A percentile compares a stretch with the other conserved stretches of the same genome.
Evolutionary conservation across 73 alveolate genomes (phyloP).

Genomic region (Paramecium bursaria): DNA sequence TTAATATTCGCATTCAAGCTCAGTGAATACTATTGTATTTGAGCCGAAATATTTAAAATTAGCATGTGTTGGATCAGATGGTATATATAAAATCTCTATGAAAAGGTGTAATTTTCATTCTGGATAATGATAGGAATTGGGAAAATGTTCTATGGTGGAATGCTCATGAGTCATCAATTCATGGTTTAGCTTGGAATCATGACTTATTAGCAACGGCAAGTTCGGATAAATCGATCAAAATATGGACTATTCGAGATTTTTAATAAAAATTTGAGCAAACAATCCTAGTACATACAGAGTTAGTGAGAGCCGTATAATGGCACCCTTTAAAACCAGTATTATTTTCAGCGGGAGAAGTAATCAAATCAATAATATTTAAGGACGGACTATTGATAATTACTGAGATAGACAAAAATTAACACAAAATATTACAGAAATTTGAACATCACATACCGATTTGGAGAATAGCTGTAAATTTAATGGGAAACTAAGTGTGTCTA

Average conservation of each 20-base stretch:
- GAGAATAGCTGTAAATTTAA: slow-evolving; percentile 20
- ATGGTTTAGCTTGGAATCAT: slow-evolving; percentile 44
- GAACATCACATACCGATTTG: slow-evolving; percentile 41
- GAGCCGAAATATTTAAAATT: slow-evolving; percentile 18
- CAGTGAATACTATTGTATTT: slow-evolving; percentile 33
- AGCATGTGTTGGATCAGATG: slow-evolving; percentile 61
- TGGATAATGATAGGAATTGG: slow-evolving; percentile 42
- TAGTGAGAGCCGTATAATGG: slow-evolving; percentile 34
- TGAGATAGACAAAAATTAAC: background rate
- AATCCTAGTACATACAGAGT: background rate
- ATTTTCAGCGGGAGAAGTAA: slow-evolving; percentile 39
- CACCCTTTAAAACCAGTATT: slow-evolving; percentile 34
- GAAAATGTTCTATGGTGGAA: background rate
- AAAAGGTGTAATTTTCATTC: too few relatives aligned
- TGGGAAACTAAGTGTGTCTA: slow-evolving; percentile 6
- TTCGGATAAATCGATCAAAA: slow-evolving; percentile 73
- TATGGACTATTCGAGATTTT: slow-evolving; percentile 69
- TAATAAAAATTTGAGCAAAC: background rate
- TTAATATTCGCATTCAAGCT: background rate
- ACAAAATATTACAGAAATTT: background rate
- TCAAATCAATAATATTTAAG: background rate
- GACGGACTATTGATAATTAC: slow-evolving; percentile 14
- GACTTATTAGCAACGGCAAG: slow-evolving; percentile 74
- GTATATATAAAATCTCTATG: too few relatives aligned
- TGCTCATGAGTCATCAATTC: slow-evolving; percentile 52